A percentile compares a stretch with the other conserved stretches of the same genome.
phyloP scores from a whole-genome alignment of 75 land plant species.

The Picea sitchensis region DNA sequence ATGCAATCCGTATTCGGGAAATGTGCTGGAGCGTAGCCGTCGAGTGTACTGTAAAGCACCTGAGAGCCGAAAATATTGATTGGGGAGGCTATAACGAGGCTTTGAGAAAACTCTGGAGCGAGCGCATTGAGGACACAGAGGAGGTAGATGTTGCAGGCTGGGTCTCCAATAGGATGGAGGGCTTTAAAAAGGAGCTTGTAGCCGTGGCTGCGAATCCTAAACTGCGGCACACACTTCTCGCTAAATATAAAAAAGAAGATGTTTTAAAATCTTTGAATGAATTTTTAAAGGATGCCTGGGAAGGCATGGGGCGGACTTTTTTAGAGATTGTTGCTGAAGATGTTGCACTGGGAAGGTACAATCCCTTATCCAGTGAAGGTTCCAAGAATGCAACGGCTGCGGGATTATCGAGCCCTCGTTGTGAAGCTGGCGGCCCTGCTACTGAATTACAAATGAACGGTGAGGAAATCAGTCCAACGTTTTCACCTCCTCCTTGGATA shows the following conservation, averaged over 20 bases:
- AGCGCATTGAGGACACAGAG: conserved; percentile 4
- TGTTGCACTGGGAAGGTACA: conserved; percentile 5
- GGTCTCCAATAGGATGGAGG: background rate
- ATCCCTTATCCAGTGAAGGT: background rate
- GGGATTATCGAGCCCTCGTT: background rate
- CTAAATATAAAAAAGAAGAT: conserved; percentile 3
- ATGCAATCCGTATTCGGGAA: background rate
- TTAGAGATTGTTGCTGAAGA: background rate
- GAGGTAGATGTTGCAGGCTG: background rate
- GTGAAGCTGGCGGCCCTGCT: background rate
- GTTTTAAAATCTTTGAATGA: background rate
- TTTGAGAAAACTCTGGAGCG: conserved; percentile 8
- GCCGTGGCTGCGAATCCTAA: conserved; percentile 1
- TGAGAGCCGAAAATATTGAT: background rate
- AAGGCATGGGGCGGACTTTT: background rate
- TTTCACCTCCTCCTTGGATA: conserved; percentile 7
- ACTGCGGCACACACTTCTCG: background rate
- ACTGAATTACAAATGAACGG: background rate
- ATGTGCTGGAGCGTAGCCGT: conserved; percentile 13
- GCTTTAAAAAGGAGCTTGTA: background rate
- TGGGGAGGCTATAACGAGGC: conserved; percentile 1
- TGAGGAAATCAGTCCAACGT: background rate
- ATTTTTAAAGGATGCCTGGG: conserved; percentile 6
- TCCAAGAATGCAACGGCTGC: background rate
- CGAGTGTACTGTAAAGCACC: conserved; percentile 6